A percentile compares a stretch with the other conserved stretches of the same genome.
Conservation (phyloP, 2,329 filamentous ascomycete species). For the Botryotinia calthae region DNA sequence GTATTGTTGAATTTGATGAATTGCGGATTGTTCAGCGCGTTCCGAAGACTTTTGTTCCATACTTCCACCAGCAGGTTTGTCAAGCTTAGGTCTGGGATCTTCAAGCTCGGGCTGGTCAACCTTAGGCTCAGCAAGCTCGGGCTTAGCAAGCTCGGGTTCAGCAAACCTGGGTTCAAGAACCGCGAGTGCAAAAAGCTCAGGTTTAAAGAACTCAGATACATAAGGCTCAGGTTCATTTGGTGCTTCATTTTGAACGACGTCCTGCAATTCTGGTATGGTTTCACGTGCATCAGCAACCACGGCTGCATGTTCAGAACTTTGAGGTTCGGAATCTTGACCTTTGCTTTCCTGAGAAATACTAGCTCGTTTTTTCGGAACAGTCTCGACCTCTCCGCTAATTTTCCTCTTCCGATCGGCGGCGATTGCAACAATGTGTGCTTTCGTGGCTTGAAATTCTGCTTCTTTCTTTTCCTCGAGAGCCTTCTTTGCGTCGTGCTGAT, state of each 20-base stretch:
- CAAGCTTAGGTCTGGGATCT: not conserved
- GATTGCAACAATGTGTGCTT: slow-evolving; percentile 1
- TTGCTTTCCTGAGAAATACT: not conserved
- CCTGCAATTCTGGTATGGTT: no score
- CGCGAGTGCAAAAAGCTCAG: not conserved
- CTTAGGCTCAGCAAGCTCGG: not conserved
- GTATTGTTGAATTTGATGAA: not conserved
- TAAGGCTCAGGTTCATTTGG: not conserved
- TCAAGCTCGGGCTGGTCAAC: not conserved
- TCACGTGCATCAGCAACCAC: not conserved
- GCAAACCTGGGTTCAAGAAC: not conserved
- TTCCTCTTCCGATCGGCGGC: not conserved
- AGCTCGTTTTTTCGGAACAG: not conserved
- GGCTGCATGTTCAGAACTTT: not conserved
- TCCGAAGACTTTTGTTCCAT: not conserved
- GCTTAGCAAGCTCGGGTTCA: not conserved
- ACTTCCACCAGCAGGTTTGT: not conserved
- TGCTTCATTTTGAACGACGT: not conserved
- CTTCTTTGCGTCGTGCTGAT: not conserved
- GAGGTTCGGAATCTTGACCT: not conserved
- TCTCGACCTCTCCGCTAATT: no score
- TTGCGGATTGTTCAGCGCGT: not conserved
- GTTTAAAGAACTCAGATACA: not conserved
- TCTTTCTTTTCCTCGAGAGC: slow-evolving; percentile 2
- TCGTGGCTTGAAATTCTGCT: slow-evolving; percentile 10